Base-by-base conservation (phyloP, 2,329 filamentous ascomycete species). In the Ceratocystis smalleyi region DNA sequence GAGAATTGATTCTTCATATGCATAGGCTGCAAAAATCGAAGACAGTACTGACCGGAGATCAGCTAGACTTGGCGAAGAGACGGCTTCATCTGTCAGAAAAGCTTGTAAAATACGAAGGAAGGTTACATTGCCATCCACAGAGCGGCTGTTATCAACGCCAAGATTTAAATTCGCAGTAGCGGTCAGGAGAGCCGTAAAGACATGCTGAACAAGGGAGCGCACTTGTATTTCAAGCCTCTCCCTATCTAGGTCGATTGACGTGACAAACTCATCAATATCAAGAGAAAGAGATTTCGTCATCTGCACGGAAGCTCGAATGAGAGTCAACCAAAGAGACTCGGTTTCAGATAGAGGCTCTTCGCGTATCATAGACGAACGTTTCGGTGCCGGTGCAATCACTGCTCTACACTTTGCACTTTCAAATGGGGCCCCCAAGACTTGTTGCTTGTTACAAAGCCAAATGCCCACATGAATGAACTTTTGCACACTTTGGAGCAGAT, bases 401-500 rank as follows among this genome's bases (percentile, higher is more conserved):
- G 27, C 17, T 7, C 30, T 27, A 5, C n/a, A 43, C 10, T 19
- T 19, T 19, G 5, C 24, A 40, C 35, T 40, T 40, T 40, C 35
- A 54, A n/a, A 49, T 49, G 6, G 4, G 12, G 4, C 4, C 3
- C 30, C 19, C 6, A 30, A 7, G n/a, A 8, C n/a, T 2, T 62
- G 62, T 43, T 96, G 90, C 1, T 87, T 84, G 74, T 95, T 89
- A 70, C 94, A 97, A 12, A 99, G 78, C 94, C 94, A 99, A 61
- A 95, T 92, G 15, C 95, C 94, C 1, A 99, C 89, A 68, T 91
- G 86, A 1, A 87, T 84, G 74, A 96, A 97, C 72, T 95, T 96
- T 67, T 95, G 86, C 19, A 99, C 76, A 0, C 87, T 85, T 65
- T 84, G 82, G 3, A 96, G 78, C 1, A 96, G 78, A 65, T 91